Base-by-base conservation (phyloP, 306 rosid genomes). In the Lathyrus oleraceus region DNA sequence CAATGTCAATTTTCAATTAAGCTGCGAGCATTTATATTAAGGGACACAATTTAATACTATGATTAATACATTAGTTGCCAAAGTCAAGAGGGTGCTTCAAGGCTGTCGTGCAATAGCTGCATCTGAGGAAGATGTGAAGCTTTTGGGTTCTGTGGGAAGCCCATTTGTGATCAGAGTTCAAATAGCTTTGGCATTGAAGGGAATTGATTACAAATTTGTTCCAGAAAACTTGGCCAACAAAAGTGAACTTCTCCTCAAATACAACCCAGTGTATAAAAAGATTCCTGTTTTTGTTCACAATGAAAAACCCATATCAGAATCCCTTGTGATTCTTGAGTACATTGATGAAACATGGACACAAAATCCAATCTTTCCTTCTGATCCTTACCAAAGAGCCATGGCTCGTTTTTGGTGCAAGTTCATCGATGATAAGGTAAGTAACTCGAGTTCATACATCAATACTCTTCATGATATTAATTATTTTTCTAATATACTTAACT, bases 321-420 rank as follows among this genome's bases (percentile, higher is more conserved):
- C 38, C 38, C 5, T 32, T 32, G 38, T 32, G 38, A 32, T 32
- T 32, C 38, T 32, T 1, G 38, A 32, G 38, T 32, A 32, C 38
- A 32, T 32, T 32, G 38, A 32, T 32, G 38, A 32, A 9, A 32
- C 38, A 32, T 32, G 38, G 38, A 32, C 6, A 5, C 2, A 32
- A 32, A 32, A 32, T 32, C 2, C 38, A 32, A 32, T 32, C 40
- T 76, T 88, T 66, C 89, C 95, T 6, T 4, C 38, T 8, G 59
- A 83, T 6, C 86, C 90, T 19, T 67, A 38, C 38, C 64, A 76
- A 1, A 79, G 72, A 75, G 84, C 97, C 40, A 13, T 19, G 4
- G 84, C 89, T 2, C 87, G 87, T 19, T 91, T 91, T 56, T 91
- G 92, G 95, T 66, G 88, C 47, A 86, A 61, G 47, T 81, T 85